phyloP scores from a whole-genome alignment of 495 filamentous ascomycete genomes.

The Penicillium waksmanii region DNA sequence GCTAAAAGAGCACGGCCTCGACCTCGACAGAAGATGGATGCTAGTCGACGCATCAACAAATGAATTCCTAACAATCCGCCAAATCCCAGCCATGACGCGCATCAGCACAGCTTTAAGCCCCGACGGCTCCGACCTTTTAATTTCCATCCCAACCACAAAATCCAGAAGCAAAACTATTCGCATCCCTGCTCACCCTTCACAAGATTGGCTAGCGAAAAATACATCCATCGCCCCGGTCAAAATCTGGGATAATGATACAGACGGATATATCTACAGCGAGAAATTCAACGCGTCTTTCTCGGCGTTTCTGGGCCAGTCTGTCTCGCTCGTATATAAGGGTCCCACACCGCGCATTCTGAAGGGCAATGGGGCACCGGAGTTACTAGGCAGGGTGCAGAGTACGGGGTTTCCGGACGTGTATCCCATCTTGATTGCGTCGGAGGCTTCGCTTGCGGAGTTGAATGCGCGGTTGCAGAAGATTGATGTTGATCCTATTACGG shows the following conservation, averaged over 20 bases:
- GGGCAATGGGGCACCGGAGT: constrained; percentile 41
- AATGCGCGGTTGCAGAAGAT: constrained; percentile 30
- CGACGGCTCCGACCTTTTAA: constrained; percentile 26
- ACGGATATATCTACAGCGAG: constrained; percentile 42
- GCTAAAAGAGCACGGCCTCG: constrained; percentile 71
- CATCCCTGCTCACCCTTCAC: constrained; percentile 37
- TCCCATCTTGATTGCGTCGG: constrained; percentile 56
- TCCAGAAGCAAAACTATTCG: constrained; percentile 19
- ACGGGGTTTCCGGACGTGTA: constrained; percentile 48
- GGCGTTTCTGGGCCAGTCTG: constrained; percentile 35
- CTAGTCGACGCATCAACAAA: constrained; percentile 41
- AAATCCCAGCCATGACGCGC: constrained; percentile 47
- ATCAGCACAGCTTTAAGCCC: constrained; percentile 40
- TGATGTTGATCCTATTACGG: constrained; percentile 37
- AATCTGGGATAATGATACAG: constrained; percentile 48
- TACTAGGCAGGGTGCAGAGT: constrained; percentile 43
- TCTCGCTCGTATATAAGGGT: constrained; percentile 47
- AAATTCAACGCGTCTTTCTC: constrained; percentile 41
- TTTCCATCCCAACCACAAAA: constrained; percentile 29
- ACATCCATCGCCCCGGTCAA: constrained; percentile 36
- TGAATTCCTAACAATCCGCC: constrained; percentile 49
- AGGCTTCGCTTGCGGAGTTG: constrained; percentile 49
- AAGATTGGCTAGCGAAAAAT: constrained; percentile 37
- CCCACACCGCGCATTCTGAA: constrained; percentile 44
- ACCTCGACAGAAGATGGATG: constrained; percentile 73